Conservation (phyloP, 108 stramenopile genomes). For the Skeletonema marinoi region DNA sequence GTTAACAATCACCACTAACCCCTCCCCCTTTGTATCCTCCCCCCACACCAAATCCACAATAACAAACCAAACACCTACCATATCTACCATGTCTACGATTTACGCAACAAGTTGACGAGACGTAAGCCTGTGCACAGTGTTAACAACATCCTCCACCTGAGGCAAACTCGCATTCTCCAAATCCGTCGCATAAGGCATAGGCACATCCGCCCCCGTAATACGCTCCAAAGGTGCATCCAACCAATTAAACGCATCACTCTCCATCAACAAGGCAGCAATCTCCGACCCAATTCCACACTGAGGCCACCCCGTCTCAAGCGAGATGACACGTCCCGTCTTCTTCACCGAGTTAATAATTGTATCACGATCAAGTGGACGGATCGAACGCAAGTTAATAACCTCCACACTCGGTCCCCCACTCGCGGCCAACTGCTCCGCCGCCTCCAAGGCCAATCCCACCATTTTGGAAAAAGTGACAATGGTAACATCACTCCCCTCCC, state of each 20-base stretch:
- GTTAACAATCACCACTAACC: too few species aligned
- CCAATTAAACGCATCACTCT: slow-evolving; percentile 98
- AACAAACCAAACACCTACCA: too few species aligned
- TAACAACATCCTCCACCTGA: slow-evolving; percentile 89
- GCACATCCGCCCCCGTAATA: slow-evolving; percentile 98
- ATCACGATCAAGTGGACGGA: slow-evolving; percentile 96
- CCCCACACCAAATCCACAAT: too few species aligned
- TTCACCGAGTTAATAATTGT: slow-evolving; percentile 92
- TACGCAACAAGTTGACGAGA: slow-evolving; percentile 83
- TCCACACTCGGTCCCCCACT: slow-evolving; percentile 85
- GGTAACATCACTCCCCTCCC: slow-evolving; percentile 95
- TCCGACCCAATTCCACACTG: slow-evolving; percentile 98
- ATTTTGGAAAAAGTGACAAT: slow-evolving; percentile 93
- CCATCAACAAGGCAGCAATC: slow-evolving; percentile 95
- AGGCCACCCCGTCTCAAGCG: slow-evolving; percentile 98
- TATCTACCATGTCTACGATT: slow-evolving; percentile 26
- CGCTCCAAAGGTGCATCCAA: slow-evolving; percentile 99
- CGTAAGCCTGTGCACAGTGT: slow-evolving; percentile 87
- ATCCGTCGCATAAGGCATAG: slow-evolving; percentile 98
- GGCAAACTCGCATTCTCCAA: slow-evolving; percentile 95
- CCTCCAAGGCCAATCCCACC: slow-evolving; percentile 92
- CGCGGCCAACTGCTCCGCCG: slow-evolving; percentile 83
- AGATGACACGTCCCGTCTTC: slow-evolving; percentile 95
- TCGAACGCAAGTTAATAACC: slow-evolving; percentile 95
- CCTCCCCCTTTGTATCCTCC: too few species aligned